These are phyloP conservation scores for Scheffersomyces ergatensis DNA, from an alignment of 805 yeast genomes.

Conservation along the genomic window DNA sequence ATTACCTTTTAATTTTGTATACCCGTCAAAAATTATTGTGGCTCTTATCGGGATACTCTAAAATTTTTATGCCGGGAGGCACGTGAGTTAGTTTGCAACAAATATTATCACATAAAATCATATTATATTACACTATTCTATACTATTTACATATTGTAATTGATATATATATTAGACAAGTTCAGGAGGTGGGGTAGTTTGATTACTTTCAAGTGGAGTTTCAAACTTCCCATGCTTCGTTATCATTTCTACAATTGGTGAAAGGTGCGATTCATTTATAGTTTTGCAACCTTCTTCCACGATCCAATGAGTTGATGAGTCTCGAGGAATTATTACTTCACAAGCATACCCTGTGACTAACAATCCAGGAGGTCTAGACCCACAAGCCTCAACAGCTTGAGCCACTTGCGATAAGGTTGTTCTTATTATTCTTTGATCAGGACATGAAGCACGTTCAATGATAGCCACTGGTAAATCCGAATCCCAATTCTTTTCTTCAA, in stretches of 20 bases:
- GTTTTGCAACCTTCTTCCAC: constrained; percentile 45
- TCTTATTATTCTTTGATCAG: constrained; percentile 83
- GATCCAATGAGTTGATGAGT: constrained; percentile 32
- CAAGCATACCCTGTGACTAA: constrained; percentile 82
- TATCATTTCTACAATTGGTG: not conserved
- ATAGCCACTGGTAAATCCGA: constrained; percentile 73
- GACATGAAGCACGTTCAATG: constrained; percentile 89
- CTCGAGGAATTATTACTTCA: constrained; percentile 39
- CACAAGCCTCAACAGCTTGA: constrained; percentile 70
- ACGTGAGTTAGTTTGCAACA: not conserved
- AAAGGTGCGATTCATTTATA: not conserved
- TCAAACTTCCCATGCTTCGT: not conserved
- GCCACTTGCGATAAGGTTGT: constrained; percentile 67
- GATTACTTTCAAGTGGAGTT: not conserved
- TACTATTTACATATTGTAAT: too few species aligned
- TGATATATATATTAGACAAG: not conserved
- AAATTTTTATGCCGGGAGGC: not conserved
- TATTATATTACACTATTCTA: too few species aligned
- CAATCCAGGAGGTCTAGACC: constrained; percentile 91
- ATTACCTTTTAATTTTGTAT: too few species aligned
- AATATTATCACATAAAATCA: too few species aligned
- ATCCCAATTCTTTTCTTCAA: constrained; percentile 59
- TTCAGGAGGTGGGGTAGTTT: not conserved
- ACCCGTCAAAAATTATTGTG: not conserved
- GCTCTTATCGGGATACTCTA: not conserved